Evolutionary conservation across 345 rosid genomes (phyloP).

Genomic region (Odontarrhena argentea): DNA sequence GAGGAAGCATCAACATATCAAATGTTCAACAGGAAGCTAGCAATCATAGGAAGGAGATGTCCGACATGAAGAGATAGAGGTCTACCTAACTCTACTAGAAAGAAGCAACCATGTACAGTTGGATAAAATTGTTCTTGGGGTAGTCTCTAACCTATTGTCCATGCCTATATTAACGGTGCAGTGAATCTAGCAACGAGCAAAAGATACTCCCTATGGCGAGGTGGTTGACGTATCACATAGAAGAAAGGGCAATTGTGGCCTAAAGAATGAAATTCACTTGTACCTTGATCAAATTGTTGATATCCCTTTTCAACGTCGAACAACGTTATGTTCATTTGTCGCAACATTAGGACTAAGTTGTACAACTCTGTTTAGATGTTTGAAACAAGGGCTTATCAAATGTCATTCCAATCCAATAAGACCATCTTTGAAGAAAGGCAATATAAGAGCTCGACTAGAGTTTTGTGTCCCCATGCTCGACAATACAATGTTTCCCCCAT

Average conservation of each 20-base stretch:
- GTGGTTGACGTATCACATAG: background rate
- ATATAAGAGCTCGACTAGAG: background rate
- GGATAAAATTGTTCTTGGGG: background rate
- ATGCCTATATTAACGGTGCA: background rate
- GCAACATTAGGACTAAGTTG: background rate
- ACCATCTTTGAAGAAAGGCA: background rate
- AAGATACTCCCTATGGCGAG: background rate
- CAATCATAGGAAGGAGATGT: no score
- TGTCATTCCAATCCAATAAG: slow-evolving; percentile 1
- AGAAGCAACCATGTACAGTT: background rate
- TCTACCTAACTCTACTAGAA: no score
- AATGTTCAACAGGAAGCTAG: no score
- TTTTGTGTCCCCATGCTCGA: slow-evolving; percentile 6
- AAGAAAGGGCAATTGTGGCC: background rate
- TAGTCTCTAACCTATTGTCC: background rate
- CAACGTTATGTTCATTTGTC: background rate
- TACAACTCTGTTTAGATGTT: background rate
- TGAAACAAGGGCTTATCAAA: background rate
- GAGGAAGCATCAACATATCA: no score
- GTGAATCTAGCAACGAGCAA: background rate
- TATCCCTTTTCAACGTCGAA: background rate
- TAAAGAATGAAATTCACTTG: background rate
- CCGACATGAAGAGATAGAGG: no score
- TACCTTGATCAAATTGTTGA: background rate
- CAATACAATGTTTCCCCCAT: background rate